Evolutionary conservation across 805 yeast species (phyloP), one percentile per base, ranked within the genome.

Genomic region (Peterozyma xylosa): DNA sequence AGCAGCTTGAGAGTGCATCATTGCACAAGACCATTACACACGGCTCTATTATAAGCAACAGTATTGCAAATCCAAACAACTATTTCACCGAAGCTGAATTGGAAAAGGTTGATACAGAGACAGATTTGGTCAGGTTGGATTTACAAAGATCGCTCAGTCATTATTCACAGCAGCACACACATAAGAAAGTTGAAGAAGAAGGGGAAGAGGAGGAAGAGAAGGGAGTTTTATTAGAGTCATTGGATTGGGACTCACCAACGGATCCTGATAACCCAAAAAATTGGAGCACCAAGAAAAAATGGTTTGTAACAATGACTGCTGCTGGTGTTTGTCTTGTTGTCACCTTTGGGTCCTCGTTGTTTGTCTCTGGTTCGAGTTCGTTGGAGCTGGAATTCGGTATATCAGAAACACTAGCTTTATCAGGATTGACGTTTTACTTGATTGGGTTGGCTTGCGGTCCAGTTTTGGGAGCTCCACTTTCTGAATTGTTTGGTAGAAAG

Each of bases 401-500:
- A 11, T 75, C 80, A 10, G 74, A 79, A 57, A 80, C 80, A 35
- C 66, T 84, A 46, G 81, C 76, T 11, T 55, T 85, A 30, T 63
- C 85, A 1, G 93, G 93, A 10, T 68, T 84, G 50, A 78, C 89
- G 0, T 74, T 84, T 48, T 84, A 83, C 55, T 58, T 83, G 43
- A 45, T 84, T 27, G 91, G 91, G n/a, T 67, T 84, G 41, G 82
- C 88, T 0, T 64, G 73, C 48, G 86, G 86, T 11, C 88, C 89
- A 1, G 77, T 80, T 7, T 50, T 83, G 41, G 80, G 84, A 11
- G 88, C 89, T 5, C 90, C 90, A 27, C 59, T 82, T 34, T 79
- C 86, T 29, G 90, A 83, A 62, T 60, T 80, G 2, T 71, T 78
- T 49, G 90, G 91, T 37, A 67, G 91, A 50, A 74, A 77, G 53